Base-by-base conservation (phyloP, 352 stramenopile species). In the Globisporangium ultimum region DNA sequence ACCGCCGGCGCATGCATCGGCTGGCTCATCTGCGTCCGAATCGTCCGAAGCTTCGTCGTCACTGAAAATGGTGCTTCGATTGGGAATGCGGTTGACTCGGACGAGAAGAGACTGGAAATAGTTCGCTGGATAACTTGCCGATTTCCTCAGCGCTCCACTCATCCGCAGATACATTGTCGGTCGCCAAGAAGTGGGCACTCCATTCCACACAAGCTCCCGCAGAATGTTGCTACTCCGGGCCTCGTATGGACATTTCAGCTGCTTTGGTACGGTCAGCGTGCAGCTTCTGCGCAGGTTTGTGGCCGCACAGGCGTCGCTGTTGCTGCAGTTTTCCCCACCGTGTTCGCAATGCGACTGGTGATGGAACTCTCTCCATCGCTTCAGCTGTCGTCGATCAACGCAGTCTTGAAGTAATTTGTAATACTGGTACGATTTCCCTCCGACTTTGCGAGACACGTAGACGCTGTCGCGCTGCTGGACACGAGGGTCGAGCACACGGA, bases 401-500 rank as follows among this genome's bases (percentile, higher is more conserved):
- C 55, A 72, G 14, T 76, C 62, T 6, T 78, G 53, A 21, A 85
- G 68, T 40, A 82, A 61, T 24, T 72, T 66, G 32, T 84, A 87
- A 50, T 85, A 89, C 14, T 51, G 51, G 43, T 80, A 85, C 10
- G 70, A 72, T 55, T 63, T 67, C 11, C 38, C 52, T 40, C 52
- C 50, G 10, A 41, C 46, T 46, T 49, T 67, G 46, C 7, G 18
- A 36, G 28, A 6, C 28, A 36, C 28, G 28, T 36, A 1, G 13
- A 46, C 11, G n/a, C 55, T 50, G 56, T 22, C 21, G 28, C 8
- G 28, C n/a, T 54, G 48, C 64, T 64, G 68, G 24, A 64, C 53
- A 6, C 71, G 59, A 1, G 74, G 70, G 15, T 79, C 72, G 48
- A 74, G 71, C 22, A 90, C 58, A 7, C 64, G 64, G 38, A 90